These are phyloP conservation scores for Biancaea sappan DNA, from an alignment of 306 rosid species.

Conservation along the genomic window DNA sequence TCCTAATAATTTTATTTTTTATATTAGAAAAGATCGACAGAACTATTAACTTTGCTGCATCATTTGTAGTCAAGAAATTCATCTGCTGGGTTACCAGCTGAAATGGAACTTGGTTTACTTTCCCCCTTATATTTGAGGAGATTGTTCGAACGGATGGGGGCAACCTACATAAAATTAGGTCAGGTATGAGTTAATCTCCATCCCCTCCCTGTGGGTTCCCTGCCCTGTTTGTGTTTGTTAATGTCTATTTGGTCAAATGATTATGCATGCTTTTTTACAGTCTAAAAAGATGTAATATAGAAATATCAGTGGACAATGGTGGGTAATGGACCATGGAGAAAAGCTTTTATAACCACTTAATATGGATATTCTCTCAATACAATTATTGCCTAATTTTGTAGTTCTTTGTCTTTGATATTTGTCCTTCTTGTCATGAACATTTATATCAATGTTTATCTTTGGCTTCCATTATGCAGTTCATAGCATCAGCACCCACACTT, in stretches of 20 bases:
- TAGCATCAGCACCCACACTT: slow-evolving; percentile 92
- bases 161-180: slow-evolving; percentile 90
- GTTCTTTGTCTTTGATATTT: slow-evolving; percentile 25
- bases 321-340: neutral
- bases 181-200: slow-evolving; percentile 59
- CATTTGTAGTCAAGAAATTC: slow-evolving; percentile 70
- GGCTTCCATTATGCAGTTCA: slow-evolving; percentile 59
- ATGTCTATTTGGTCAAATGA: neutral
- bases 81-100: slow-evolving; percentile 62
- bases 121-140: slow-evolving; percentile 86
- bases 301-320: neutral
- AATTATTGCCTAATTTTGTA: neutral
- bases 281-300: slow-evolving; percentile 9
- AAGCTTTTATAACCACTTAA: slow-evolving; percentile 22
- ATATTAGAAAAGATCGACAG: neutral
- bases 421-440: slow-evolving; percentile 9
- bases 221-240: neutral
- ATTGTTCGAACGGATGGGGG: slow-evolving; percentile 93
- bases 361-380: slow-evolving; percentile 5
- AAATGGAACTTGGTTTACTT: slow-evolving; percentile 77
- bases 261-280: neutral
- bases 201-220: neutral
- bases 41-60: slow-evolving; percentile 32
- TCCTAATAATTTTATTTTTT: neutral
- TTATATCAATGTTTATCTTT: slow-evolving; percentile 38